A percentile compares a stretch with the other conserved stretches of the same genome.
These are phyloP conservation scores for Agrostemma githago DNA, from an alignment of 148 eudicot species.

Conservation along the genomic window DNA sequence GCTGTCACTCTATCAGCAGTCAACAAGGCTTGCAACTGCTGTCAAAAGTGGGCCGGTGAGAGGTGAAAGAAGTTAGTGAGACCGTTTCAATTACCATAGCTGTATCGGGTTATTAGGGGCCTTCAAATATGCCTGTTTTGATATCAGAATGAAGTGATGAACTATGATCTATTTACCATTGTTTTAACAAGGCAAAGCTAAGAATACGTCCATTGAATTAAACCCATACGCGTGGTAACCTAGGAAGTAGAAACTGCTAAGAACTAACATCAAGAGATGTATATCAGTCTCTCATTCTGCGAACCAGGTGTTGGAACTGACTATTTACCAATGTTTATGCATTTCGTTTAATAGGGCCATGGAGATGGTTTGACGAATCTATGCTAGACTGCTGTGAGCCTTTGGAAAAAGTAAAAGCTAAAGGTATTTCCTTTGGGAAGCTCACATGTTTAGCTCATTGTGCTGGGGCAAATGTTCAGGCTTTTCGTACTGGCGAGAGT, in stretches of 20 bases:
- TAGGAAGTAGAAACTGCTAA: neutral
- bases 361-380: constrained; percentile 98
- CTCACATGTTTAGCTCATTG: constrained; percentile 81
- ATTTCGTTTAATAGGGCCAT: constrained; percentile 50
- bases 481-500: constrained; percentile 66
- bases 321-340: neutral
- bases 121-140: neutral
- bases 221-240: neutral
- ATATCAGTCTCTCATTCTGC: neutral
- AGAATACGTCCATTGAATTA: neutral
- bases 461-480: constrained; percentile 76
- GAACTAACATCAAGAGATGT: neutral
- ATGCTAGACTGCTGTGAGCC: constrained; percentile 96
- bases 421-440: constrained; percentile 80
- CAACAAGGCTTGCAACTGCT: neutral
- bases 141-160: neutral
- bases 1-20: no score
- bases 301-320: neutral
- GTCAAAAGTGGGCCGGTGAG: neutral
- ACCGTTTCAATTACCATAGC: no score
- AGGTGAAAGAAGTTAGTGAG: constrained; percentile 7
- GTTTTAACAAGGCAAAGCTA: neutral
- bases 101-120: neutral
- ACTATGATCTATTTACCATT: neutral
- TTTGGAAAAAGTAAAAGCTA: constrained; percentile 74